Percentiles rank a stretch among this genome's conserved stretches.
Conservation (phyloP, 225 moss, liverwort and hornwort genomes). For the Bryoerythrophyllum caledonicum region DNA sequence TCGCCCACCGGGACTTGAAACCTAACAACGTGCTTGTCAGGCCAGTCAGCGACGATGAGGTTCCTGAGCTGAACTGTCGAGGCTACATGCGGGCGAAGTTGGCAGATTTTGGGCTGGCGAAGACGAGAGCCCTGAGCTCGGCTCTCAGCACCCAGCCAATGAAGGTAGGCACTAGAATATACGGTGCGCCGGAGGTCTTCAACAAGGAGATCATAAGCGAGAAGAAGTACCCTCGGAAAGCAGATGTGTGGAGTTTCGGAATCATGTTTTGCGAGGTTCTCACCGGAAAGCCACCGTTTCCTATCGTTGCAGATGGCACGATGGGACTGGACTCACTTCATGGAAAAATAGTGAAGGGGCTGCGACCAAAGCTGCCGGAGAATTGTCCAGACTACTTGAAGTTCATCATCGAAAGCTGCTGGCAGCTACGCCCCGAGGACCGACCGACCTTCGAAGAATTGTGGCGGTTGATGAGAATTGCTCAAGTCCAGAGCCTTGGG, state of each 20-base stretch:
- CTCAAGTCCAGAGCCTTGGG: slow-evolving; percentile 1
- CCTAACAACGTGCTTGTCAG: slow-evolving; percentile 12
- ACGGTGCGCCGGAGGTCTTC: slow-evolving; percentile 18
- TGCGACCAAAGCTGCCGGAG: background rate
- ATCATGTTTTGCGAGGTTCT: slow-evolving; percentile 12
- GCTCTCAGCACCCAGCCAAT: background rate
- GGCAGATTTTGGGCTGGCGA: slow-evolving; percentile 17
- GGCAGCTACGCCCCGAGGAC: background rate
- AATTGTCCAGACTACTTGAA: slow-evolving; percentile 21
- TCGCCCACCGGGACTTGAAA: slow-evolving; percentile 15
- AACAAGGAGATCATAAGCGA: background rate
- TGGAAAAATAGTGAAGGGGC: background rate
- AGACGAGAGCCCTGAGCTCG: background rate
- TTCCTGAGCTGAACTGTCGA: background rate
- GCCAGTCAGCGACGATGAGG: background rate
- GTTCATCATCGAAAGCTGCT: slow-evolving; percentile 9
- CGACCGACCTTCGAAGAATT: slow-evolving; percentile 18
- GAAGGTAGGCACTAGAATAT: background rate
- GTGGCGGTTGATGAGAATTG: slow-evolving; percentile 13
- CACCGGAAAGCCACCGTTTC: background rate
- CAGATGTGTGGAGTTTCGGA: slow-evolving; percentile 24
- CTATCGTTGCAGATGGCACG: background rate
- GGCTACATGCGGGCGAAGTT: slow-evolving; percentile 21
- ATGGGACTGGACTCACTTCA: background rate
- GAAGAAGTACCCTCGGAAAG: background rate